Conservation (phyloP, 2,329 filamentous ascomycete species). For the Verticillium nonalfalfae region DNA sequence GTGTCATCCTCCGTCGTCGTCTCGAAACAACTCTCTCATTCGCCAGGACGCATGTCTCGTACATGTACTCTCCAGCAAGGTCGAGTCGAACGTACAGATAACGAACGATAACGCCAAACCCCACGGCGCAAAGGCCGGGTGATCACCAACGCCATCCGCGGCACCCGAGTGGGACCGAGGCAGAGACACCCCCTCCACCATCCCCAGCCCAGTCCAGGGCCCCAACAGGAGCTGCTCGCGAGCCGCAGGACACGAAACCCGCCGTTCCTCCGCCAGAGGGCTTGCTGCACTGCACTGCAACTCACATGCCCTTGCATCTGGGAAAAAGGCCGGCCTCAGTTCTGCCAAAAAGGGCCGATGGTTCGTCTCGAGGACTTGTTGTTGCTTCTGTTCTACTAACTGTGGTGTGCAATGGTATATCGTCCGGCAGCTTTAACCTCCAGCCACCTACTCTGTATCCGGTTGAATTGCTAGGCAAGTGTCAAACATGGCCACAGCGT, state of each 20-base stretch:
- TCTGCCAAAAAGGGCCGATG: neutral
- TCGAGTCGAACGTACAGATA: neutral
- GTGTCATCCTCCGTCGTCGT: neutral
- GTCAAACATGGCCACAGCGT: too few relatives aligned
- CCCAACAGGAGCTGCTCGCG: neutral
- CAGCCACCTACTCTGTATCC: too few relatives aligned
- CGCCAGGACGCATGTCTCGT: neutral
- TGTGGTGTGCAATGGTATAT: too few relatives aligned
- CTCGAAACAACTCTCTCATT: neutral
- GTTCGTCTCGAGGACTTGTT: neutral
- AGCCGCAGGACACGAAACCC: neutral
- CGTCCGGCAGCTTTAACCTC: too few relatives aligned
- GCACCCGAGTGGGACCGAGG: neutral
- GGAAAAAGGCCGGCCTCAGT: neutral
- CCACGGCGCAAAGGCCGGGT: neutral
- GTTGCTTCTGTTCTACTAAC: neutral
- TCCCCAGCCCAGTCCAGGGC: too few relatives aligned
- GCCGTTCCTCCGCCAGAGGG: neutral
- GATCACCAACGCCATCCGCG: neutral
- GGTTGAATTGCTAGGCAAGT: neutral
- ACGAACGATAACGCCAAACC: neutral
- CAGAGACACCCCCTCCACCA: neutral
- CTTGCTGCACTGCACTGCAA: neutral
- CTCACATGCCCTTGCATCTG: neutral
- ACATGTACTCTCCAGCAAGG: neutral